These are phyloP conservation scores for Penicillium sp. DNA, from an alignment of 2,329 filamentous ascomycete species.

Conservation along the genomic window DNA sequence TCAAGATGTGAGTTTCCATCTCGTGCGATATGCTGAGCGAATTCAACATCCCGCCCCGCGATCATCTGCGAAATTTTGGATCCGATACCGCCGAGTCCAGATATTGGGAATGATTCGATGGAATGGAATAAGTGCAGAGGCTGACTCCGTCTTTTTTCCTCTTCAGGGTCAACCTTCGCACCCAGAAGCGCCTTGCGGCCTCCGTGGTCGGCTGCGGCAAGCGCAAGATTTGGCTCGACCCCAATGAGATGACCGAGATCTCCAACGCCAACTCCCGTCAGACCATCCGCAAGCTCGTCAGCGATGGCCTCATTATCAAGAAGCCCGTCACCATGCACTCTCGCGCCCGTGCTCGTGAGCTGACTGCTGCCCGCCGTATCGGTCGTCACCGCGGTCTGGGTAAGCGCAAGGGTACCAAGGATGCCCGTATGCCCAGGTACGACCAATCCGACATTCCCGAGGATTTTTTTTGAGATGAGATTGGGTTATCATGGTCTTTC, in stretches of 20 bases:
- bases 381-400: constrained; percentile 98
- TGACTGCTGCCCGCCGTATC: constrained; percentile 89
- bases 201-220: constrained; percentile 98
- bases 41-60: constrained; percentile 6
- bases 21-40: constrained; percentile 17
- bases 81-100: constrained; percentile 4
- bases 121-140: constrained; percentile 21
- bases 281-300: constrained; percentile 98
- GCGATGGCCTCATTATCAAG: constrained; percentile 99
- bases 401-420: constrained; percentile 99
- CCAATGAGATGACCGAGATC: constrained; percentile 98
- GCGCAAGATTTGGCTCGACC: constrained; percentile 99
- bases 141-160: constrained; percentile 30
- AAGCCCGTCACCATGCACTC: constrained; percentile 99
- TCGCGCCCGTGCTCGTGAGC: constrained; percentile 87
- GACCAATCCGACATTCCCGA: constrained; percentile 25
- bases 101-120: constrained; percentile 8
- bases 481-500: background rate
- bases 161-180: constrained; percentile 95
- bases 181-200: constrained; percentile 99
- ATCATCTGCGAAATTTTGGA: background rate
- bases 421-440: constrained; percentile 98
- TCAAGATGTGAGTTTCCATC: constrained; percentile 41
- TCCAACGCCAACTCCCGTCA: constrained; percentile 99
- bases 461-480: too few species aligned